phyloP scores from a whole-genome alignment of 2,329 filamentous ascomycete species.

The Tolypocladium tropicale region DNA sequence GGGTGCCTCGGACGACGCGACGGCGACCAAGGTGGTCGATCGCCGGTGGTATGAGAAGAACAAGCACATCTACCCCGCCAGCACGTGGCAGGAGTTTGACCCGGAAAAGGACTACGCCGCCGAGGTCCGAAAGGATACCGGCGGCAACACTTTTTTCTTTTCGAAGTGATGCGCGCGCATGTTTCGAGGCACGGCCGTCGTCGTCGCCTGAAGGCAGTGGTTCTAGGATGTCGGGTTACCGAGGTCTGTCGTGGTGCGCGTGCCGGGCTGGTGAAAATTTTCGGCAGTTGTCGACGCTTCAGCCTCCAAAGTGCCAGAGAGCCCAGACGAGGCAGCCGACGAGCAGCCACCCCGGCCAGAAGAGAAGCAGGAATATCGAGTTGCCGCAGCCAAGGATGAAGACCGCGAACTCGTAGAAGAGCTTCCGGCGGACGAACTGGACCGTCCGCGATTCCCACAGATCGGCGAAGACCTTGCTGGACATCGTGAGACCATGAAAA shows the following conservation, averaged over 20 bases:
- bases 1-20: conserved; percentile 67
- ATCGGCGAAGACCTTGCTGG: conserved; percentile 13
- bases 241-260: neutral
- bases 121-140: conserved; percentile 69
- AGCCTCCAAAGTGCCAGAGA: conserved; percentile 22
- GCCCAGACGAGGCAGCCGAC: conserved; percentile 26
- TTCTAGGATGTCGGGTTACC: neutral
- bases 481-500: conserved; percentile 17
- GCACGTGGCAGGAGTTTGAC: conserved; percentile 91
- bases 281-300: conserved; percentile 10
- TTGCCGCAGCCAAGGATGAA: conserved; percentile 41
- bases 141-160: conserved; percentile 93
- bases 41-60: conserved; percentile 94
- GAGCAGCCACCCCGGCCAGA: conserved; percentile 49
- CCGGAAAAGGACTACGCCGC: conserved; percentile 75
- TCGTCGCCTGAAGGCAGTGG: neutral
- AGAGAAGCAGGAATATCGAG: conserved; percentile 35
- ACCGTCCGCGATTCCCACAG: conserved; percentile 28
- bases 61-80: conserved; percentile 96
- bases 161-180: conserved; percentile 24
- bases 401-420: conserved; percentile 41
- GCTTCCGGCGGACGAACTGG: conserved; percentile 30
- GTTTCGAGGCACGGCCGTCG: neutral
- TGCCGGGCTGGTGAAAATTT: neutral
- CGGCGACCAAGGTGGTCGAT: conserved; percentile 87